Percentiles rank a stretch among this genome's conserved stretches.
phyloP scores from a whole-genome alignment of 768 basidiomycete species.

The Omphalotus guepiniiformis region DNA sequence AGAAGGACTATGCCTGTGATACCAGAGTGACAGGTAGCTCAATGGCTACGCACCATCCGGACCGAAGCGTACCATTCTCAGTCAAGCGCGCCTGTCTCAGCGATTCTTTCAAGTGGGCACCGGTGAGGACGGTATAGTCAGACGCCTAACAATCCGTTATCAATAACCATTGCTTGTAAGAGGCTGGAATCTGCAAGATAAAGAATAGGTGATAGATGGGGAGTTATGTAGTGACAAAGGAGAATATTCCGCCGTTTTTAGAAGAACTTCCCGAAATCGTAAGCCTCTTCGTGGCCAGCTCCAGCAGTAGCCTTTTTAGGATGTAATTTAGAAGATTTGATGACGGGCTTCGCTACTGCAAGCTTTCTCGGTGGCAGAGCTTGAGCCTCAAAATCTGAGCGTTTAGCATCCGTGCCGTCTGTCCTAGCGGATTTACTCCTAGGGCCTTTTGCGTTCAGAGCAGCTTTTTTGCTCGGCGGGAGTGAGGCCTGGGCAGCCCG shows the following conservation, averaged over 20 bases:
- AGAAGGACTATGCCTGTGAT: too few relatives aligned
- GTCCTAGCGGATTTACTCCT: neutral
- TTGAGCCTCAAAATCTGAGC: neutral
- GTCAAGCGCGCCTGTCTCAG: too few relatives aligned
- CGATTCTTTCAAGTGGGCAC: too few relatives aligned
- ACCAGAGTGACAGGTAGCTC: too few relatives aligned
- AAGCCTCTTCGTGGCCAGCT: conserved; percentile 33
- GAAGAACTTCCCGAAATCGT: conserved; percentile 62
- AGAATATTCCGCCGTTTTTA: conserved; percentile 15
- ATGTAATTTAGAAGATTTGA: conserved; percentile 31
- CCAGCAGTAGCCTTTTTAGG: conserved; percentile 18
- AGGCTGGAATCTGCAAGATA: too few relatives aligned
- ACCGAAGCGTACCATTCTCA: too few relatives aligned
- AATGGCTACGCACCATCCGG: too few relatives aligned
- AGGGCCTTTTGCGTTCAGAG: conserved; percentile 34
- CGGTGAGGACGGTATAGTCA: too few relatives aligned
- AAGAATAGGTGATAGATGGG: too few relatives aligned
- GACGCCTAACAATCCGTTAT: too few relatives aligned
- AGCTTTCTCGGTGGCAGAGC: neutral
- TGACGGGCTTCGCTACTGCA: conserved; percentile 25
- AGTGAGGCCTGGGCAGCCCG: conserved; percentile 25
- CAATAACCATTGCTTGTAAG: too few relatives aligned
- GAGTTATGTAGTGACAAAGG: too few relatives aligned
- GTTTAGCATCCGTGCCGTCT: neutral
- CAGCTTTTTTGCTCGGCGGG: conserved; percentile 48